Evolutionary conservation across 2,329 filamentous ascomycete species (phyloP).

Genomic region (Fusarium metavorans): DNA sequence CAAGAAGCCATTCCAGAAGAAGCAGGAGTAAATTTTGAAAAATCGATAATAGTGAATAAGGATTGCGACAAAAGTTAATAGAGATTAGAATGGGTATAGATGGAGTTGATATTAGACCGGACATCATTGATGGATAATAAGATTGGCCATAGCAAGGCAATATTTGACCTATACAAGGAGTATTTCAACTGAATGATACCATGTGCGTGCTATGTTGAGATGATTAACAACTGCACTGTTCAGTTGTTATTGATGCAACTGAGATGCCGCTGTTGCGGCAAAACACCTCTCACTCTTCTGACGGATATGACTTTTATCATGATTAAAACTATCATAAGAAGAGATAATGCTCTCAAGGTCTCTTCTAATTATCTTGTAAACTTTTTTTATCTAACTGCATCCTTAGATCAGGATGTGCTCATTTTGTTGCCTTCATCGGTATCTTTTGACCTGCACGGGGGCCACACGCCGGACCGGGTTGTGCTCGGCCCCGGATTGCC

Average conservation of each 20-base stretch:
- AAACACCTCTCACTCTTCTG: not conserved
- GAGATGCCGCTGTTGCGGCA: not conserved
- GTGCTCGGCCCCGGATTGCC: not conserved
- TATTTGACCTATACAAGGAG: not conserved
- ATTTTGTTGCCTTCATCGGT: too few species aligned
- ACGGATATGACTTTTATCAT: not conserved
- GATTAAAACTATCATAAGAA: not conserved
- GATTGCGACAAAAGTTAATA: not conserved
- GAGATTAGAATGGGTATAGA: not conserved
- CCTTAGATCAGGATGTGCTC: not conserved
- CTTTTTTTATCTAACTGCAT: not conserved
- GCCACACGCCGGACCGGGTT: not conserved
- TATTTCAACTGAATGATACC: not conserved
- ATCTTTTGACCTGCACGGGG: not conserved
- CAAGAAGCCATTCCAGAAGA: slow-evolving; percentile 38
- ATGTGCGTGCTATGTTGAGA: too few species aligned
- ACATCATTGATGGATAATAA: not conserved
- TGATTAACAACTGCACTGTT: not conserved
- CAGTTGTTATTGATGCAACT: not conserved
- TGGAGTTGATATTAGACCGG: not conserved
- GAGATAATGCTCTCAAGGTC: not conserved
- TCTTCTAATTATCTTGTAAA: not conserved
- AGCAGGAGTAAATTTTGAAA: slow-evolving; percentile 13
- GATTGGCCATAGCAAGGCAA: not conserved
- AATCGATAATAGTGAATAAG: not conserved